phyloP scores from a whole-genome alignment of 768 basidiomycete genomes.

The Macrocybe gigantea region DNA sequence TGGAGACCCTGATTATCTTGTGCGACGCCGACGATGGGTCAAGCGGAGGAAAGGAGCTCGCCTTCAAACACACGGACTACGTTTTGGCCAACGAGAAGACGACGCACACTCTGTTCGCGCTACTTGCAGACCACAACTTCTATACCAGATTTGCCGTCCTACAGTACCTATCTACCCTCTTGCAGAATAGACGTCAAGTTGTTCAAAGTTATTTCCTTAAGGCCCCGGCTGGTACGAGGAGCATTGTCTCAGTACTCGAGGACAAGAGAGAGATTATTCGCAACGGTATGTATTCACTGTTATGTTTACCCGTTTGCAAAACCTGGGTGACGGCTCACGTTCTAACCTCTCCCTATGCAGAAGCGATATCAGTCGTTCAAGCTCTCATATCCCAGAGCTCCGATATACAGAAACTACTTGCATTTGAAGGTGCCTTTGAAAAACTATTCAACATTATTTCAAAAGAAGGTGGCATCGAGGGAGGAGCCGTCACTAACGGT shows the following conservation, averaged over 20 bases:
- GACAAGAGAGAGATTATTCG: slow-evolving; percentile 87
- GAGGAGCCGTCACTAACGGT: slow-evolving; percentile 79
- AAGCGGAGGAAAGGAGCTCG: slow-evolving; percentile 55
- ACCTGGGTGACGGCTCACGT: background rate
- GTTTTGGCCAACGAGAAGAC: slow-evolving; percentile 70
- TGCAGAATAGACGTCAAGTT: slow-evolving; percentile 74
- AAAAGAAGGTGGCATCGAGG: slow-evolving; percentile 88
- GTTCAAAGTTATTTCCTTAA: slow-evolving; percentile 93
- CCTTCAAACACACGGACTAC: slow-evolving; percentile 76
- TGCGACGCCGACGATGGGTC: slow-evolving; percentile 70
- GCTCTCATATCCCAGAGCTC: slow-evolving; percentile 78
- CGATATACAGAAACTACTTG: slow-evolving; percentile 94
- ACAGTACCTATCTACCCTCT: slow-evolving; percentile 72
- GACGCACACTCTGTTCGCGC: slow-evolving; percentile 67
- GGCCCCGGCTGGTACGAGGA: slow-evolving; percentile 68
- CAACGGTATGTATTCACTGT: slow-evolving; percentile 55
- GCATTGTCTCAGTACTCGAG: slow-evolving; percentile 69
- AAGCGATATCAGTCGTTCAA: slow-evolving; percentile 81
- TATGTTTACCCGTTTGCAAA: background rate
- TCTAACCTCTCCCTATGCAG: slow-evolving; percentile 29
- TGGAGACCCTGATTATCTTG: slow-evolving; percentile 83
- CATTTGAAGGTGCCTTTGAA: slow-evolving; percentile 96
- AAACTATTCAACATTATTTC: slow-evolving; percentile 85
- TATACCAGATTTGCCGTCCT: slow-evolving; percentile 82
- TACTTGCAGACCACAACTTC: slow-evolving; percentile 74